phyloP scores from a whole-genome alignment of 2,329 filamentous ascomycete species.

The Coniochaeta ligniaria region DNA sequence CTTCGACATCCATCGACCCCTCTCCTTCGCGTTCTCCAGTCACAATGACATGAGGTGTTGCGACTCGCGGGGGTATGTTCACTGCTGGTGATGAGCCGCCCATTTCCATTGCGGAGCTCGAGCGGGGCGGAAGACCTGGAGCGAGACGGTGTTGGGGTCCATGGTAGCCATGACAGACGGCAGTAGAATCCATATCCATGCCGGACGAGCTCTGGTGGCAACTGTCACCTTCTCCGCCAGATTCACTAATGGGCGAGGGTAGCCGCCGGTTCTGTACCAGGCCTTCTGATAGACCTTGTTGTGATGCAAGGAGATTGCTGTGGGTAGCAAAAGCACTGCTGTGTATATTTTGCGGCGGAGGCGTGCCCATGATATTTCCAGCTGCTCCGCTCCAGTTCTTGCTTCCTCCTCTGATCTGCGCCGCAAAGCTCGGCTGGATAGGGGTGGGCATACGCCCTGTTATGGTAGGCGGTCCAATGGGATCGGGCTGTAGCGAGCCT shows the following conservation, averaged over 20 bases:
- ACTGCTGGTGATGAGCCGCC: constrained; percentile 18
- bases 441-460: constrained; percentile 49
- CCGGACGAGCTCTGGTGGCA: constrained; percentile 22
- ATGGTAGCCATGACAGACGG: constrained; percentile 13
- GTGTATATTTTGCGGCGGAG: constrained; percentile 29
- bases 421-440: constrained; percentile 50
- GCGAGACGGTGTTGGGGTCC: constrained; percentile 7
- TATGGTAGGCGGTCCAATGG: constrained; percentile 18
- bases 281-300: constrained; percentile 19
- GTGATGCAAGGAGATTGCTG: not conserved
- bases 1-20: constrained; percentile 24
- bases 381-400: constrained; percentile 36
- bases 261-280: constrained; percentile 45
- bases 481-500: constrained; percentile 22
- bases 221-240: constrained; percentile 34
- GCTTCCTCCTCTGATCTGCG: constrained; percentile 41
- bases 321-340: constrained; percentile 20
- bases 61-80: not conserved
- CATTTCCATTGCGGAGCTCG: constrained; percentile 24
- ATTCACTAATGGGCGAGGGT: constrained; percentile 54
- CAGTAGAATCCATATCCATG: constrained; percentile 31
- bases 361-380: constrained; percentile 24
- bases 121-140: constrained; percentile 20
- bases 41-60: constrained; percentile 4
- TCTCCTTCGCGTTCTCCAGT: constrained; percentile 1